These are phyloP conservation scores for Sporothrix luriei DNA, from an alignment of 2,329 filamentous ascomycete genomes.

Conservation along the genomic window DNA sequence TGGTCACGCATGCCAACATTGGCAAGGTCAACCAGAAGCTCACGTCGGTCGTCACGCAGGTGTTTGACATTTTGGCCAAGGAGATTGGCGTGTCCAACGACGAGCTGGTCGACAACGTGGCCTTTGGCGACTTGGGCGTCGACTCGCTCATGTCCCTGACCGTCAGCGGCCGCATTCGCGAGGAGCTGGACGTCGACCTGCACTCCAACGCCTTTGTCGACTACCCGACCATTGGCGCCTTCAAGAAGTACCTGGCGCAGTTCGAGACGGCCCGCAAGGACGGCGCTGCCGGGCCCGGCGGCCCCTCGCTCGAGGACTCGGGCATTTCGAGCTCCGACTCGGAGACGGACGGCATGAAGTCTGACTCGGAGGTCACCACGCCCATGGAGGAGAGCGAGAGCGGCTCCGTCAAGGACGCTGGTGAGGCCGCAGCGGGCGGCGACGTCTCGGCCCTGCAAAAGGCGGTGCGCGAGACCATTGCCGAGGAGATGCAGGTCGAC, in stretches of 20 bases:
- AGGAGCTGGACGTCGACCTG: conserved; percentile 60
- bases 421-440: conserved; percentile 42
- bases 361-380: conserved; percentile 57
- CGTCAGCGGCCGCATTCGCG: conserved; percentile 59
- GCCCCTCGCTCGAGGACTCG: conserved; percentile 39
- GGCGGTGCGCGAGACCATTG: conserved; percentile 66
- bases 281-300: conserved; percentile 26
- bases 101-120: conserved; percentile 59
- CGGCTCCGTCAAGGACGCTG: conserved; percentile 49
- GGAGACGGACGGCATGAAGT: conserved; percentile 50
- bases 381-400: conserved; percentile 56
- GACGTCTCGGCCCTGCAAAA: conserved; percentile 49
- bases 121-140: conserved; percentile 60
- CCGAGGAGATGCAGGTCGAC: conserved; percentile 72
- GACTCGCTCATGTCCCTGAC: conserved; percentile 65
- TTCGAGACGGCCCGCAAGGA: conserved; percentile 44
- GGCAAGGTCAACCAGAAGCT: conserved; percentile 55
- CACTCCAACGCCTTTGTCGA: conserved; percentile 58
- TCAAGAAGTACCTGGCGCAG: conserved; percentile 51
- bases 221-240: conserved; percentile 56
- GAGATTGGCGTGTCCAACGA: conserved; percentile 59
- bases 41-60: conserved; percentile 50
- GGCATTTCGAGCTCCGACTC: conserved; percentile 49
- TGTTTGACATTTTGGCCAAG: conserved; percentile 58
- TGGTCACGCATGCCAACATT: conserved; percentile 52